phyloP scores from a whole-genome alignment of 192 early-diverging fungal genomes.

The Coemansia sp. region DNA sequence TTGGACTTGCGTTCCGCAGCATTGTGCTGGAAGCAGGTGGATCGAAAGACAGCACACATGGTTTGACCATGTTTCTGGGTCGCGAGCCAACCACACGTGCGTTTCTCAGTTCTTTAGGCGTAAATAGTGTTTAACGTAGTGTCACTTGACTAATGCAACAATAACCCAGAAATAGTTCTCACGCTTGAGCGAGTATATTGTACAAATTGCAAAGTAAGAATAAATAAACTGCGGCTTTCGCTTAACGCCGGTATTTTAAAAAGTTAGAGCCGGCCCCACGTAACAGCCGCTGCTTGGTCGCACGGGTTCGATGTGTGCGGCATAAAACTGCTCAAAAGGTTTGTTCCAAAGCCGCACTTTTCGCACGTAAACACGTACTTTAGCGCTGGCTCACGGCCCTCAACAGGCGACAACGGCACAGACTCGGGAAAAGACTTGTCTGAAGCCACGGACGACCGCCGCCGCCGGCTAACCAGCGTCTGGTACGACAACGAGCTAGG shows the following conservation, averaged over 20 bases:
- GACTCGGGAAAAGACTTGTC: not conserved
- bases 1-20: not conserved
- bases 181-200: no score
- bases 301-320: slow-evolving; percentile 47
- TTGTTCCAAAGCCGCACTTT: slow-evolving; percentile 47
- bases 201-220: no score
- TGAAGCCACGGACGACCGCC: slow-evolving; percentile 35
- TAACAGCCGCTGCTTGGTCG: slow-evolving; percentile 22
- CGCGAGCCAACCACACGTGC: not conserved
- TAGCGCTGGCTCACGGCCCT: slow-evolving; percentile 15
- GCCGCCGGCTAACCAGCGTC: slow-evolving; percentile 36
- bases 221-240: no score
- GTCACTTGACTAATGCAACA: no score
- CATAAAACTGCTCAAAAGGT: slow-evolving; percentile 47
- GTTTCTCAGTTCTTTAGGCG: not conserved
- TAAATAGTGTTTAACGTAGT: not conserved
- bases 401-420: slow-evolving; percentile 16
- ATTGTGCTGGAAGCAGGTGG: not conserved
- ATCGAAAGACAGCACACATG: not conserved
- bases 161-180: no score
- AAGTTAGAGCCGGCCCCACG: slow-evolving; percentile 33
- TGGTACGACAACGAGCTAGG: slow-evolving; percentile 40
- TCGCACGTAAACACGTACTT: slow-evolving; percentile 41
- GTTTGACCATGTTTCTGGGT: not conserved
- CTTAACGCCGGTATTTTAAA: no score